phyloP scores from a whole-genome alignment of 2,329 filamentous ascomycete genomes.

The Xylaria sp. region DNA sequence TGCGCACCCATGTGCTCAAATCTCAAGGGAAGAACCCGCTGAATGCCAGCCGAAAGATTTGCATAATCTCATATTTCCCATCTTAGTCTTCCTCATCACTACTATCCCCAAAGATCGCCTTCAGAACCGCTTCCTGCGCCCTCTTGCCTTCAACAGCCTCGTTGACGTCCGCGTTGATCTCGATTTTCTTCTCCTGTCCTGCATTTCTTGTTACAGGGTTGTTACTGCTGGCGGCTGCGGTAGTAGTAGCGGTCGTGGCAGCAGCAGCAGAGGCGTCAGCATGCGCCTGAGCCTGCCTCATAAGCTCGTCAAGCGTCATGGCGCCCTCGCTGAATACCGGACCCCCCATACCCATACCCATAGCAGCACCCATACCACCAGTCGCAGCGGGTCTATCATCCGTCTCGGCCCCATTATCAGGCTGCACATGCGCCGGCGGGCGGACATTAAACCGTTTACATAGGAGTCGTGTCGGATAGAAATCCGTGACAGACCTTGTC shows the following conservation, averaged over 20 bases:
- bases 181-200: slow-evolving; percentile 16
- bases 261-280: neutral
- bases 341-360: slow-evolving; percentile 1
- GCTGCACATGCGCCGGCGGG: slow-evolving; percentile 62
- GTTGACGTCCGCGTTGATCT: slow-evolving; percentile 69
- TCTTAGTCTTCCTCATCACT: slow-evolving; percentile 49
- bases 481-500: slow-evolving; percentile 67
- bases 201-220: neutral
- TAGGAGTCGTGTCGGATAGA: slow-evolving; percentile 76
- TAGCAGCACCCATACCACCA: neutral
- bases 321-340: slow-evolving; percentile 16
- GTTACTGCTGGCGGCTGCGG: neutral
- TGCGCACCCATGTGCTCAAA: too few relatives aligned
- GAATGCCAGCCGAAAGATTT: neutral
- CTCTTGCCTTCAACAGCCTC: slow-evolving; percentile 68
- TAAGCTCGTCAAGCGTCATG: slow-evolving; percentile 32
- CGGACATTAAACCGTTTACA: slow-evolving; percentile 94
- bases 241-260: neutral
- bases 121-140: slow-evolving; percentile 77
- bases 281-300: slow-evolving; percentile 26
- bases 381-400: slow-evolving; percentile 15
- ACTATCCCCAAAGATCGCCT: slow-evolving; percentile 88
- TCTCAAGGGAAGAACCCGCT: neutral
- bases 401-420: slow-evolving; percentile 40
- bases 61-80: neutral